Evolutionary conservation across 306 rosid species (phyloP), one percentile per base, ranked within the genome.

Genomic region (Dryas drummondii): DNA sequence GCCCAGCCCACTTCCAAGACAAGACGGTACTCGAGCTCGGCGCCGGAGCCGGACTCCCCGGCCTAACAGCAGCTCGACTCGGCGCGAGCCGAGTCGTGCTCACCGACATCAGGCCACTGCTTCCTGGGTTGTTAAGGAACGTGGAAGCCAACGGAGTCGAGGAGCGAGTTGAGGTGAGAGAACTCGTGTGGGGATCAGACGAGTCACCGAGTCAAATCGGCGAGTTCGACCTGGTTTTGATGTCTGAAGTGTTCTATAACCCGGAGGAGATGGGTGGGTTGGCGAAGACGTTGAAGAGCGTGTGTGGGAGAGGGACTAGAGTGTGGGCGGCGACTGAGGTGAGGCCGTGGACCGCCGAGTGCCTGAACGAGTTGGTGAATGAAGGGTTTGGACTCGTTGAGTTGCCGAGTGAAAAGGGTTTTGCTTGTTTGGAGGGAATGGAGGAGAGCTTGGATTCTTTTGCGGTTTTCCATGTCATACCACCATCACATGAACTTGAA

Each of bases 41-140:
- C n/a, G 80, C 85, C 10, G 85, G 83, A 0, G 74, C 72, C 6
- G 81, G 88, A 14, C 81, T 84, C 10, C 88, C 85, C 0, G 85
- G 79, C 17, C 52, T 78, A 66, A 72, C 60, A 15, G 85, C 79
- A 6, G 79, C 82, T 53, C 74, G 32, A 2, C 81, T 81, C 47
- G 83, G 88, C n/a, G 85, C 81, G 1, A 48, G 70, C 9, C 81
- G 67, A 19, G 88, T 81, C 53, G 79, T 78, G 60, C 79, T 81
- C n/a, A 75, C 81, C 0, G 83, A 78, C 12, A 42, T 78, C 8
- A 57, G 32, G 37, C 61, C 81, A 0, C 61, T 84, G 13, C 51
- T 84, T 15, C 74, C 79, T 1, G 85, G 77, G 46, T 41, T 81
- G 57, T 9, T 72, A 52, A 53, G 19, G 48, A 81, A 84, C 56